These are phyloP conservation scores for Mycena latifolia DNA, from an alignment of 768 basidiomycete species.

Conservation along the genomic window DNA sequence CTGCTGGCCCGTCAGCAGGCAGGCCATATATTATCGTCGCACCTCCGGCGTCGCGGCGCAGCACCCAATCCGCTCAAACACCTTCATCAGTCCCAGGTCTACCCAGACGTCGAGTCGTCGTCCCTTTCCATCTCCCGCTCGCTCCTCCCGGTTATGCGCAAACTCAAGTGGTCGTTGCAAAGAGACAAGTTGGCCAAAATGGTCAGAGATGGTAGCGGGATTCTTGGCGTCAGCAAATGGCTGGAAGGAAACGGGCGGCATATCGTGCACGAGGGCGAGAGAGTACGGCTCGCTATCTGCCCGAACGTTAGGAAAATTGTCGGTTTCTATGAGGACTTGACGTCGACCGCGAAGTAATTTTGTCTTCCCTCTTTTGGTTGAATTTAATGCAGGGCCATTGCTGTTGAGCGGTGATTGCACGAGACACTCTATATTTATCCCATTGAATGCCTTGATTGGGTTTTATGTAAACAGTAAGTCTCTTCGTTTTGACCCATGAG, in stretches of 20 bases:
- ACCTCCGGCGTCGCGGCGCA: conserved; percentile 63
- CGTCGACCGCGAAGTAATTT: conserved; percentile 23
- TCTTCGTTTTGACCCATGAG: background rate
- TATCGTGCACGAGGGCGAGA: conserved; percentile 71
- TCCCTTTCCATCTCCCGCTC: conserved; percentile 67
- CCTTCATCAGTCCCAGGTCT: conserved; percentile 63
- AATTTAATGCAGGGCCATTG: no score
- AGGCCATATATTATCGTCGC: conserved; percentile 62
- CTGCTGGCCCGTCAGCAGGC: conserved; percentile 67
- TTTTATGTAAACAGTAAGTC: no score
- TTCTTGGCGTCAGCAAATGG: conserved; percentile 63
- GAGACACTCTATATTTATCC: background rate
- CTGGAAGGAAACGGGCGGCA: conserved; percentile 63
- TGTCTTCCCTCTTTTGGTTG: background rate
- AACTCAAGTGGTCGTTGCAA: conserved; percentile 80
- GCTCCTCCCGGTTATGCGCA: conserved; percentile 72
- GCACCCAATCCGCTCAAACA: conserved; percentile 53
- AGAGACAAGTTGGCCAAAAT: conserved; percentile 71
- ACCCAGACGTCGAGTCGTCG: conserved; percentile 75
- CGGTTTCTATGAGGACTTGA: conserved; percentile 67
- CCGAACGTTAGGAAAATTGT: conserved; percentile 71
- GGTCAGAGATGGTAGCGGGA: conserved; percentile 60
- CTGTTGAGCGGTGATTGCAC: background rate
- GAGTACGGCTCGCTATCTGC: conserved; percentile 76
- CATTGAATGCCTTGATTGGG: background rate